phyloP scores from a whole-genome alignment of 2,329 filamentous ascomycete species.

The Exserohilum rostratum region DNA sequence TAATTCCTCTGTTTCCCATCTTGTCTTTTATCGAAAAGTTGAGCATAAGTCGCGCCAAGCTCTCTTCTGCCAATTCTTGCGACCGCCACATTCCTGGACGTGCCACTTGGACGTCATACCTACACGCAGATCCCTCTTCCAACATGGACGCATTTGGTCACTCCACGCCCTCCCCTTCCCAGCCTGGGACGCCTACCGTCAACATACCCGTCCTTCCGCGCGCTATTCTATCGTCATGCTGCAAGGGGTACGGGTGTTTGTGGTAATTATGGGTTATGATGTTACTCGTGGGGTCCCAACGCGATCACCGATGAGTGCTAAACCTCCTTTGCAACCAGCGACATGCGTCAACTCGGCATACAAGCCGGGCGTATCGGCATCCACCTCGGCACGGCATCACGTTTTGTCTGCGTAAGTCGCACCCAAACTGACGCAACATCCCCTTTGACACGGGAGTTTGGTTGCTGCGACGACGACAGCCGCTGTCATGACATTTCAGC shows the following conservation, averaged over 20 bases:
- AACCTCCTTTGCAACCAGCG: background rate
- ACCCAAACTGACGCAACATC: constrained; percentile 5
- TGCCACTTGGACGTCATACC: constrained; percentile 15
- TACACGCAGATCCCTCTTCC: constrained; percentile 22
- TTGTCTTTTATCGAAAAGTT: background rate
- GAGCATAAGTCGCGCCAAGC: background rate
- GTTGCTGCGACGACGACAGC: background rate
- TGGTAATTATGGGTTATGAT: constrained; percentile 6
- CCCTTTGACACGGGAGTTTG: background rate
- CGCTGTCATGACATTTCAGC: background rate
- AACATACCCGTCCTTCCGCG: background rate
- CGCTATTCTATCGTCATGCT: background rate
- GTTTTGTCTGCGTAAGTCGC: background rate
- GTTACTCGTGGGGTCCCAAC: background rate
- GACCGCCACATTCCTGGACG: constrained; percentile 8
- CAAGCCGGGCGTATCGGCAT: constrained; percentile 4
- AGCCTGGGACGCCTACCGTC: background rate
- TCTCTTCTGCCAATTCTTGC: background rate
- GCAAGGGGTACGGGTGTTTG: constrained; percentile 3
- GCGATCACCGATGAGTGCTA: constrained; percentile 5
- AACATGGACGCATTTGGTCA: constrained; percentile 4
- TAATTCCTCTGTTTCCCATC: background rate
- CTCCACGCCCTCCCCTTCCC: constrained; percentile 6
- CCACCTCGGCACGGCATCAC: background rate
- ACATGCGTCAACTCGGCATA: constrained; percentile 1